phyloP scores from a whole-genome alignment of 129 eudicot species.

The Escallonia herrerae region DNA sequence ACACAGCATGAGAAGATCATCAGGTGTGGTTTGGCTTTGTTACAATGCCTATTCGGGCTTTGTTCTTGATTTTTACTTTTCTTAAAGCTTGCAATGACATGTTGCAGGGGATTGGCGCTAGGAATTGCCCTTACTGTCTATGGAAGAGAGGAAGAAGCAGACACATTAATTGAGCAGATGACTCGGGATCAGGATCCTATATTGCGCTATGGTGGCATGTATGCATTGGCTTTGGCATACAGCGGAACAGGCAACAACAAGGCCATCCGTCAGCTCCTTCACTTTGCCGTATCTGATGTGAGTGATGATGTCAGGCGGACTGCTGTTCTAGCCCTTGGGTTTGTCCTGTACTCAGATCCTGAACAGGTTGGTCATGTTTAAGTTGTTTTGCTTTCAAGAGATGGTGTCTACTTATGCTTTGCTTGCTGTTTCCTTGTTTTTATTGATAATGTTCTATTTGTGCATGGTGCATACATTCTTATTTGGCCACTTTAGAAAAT shows the following conservation, averaged over 20 bases:
- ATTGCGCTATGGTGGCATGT: constrained; percentile 94
- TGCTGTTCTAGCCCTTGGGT: constrained; percentile 94
- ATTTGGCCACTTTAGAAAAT: too few relatives aligned
- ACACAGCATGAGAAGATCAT: constrained; percentile 96
- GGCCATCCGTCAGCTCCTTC: constrained; percentile 90
- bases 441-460: background rate
- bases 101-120: constrained; percentile 70
- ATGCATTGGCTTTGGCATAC: constrained; percentile 93
- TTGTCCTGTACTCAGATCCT: constrained; percentile 90
- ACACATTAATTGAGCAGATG: constrained; percentile 87
- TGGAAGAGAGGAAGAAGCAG: constrained; percentile 98
- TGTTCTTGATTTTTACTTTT: background rate
- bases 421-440: background rate
- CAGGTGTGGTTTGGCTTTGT: constrained; percentile 32
- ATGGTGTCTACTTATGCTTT: background rate
- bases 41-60: background rate
- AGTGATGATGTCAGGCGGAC: constrained; percentile 97
- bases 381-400: background rate
- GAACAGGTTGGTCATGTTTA: constrained; percentile 67
- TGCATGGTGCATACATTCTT: too few relatives aligned
- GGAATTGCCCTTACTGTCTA: constrained; percentile 98
- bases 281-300: constrained; percentile 96
- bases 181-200: constrained; percentile 98
- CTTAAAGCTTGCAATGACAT: background rate
- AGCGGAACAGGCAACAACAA: constrained; percentile 91